Evolutionary conservation across 2,329 filamentous ascomycete genomes (phyloP), one percentile per base, ranked within the genome.

Genomic region (Alternaria postmessia): DNA sequence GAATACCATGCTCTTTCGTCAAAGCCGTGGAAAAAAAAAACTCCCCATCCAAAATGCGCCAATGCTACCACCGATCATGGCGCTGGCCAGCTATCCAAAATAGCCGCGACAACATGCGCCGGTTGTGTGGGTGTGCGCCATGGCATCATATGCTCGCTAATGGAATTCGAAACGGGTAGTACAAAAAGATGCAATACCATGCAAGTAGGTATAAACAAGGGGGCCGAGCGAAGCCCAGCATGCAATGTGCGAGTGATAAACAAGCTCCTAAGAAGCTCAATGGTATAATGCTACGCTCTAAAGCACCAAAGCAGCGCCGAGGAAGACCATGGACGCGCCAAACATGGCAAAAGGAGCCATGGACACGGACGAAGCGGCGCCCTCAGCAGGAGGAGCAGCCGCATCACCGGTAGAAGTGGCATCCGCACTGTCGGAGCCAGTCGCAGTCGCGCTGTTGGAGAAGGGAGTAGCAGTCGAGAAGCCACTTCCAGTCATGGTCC

Each of bases 311-410:
- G 62, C 62, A 43, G 62, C 59, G 24, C 61, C 66, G 8, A 68
- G 32, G 44, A 65, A 42, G 5, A 53, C 34, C 52, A 64, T 28
- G 11, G 55, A 36, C 20, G 54, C 54, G 24, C 54, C 59, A 26
- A 65, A 42, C 14, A 62, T 36, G 9, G 54, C 47, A 16, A 61
- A 59, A 8, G 43, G 54, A n/a, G 57, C 36, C 11, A 56, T 41
- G 20, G 28, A 46, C 14, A 48, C 32, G n/a, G 58, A 51, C 5
- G 42, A 48, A 9, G 62, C 39, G 7, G 54, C 59, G 12, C 64
- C 61, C 12, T 54, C 46, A 4, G 65, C 67, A 30, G 65, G 65
- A 34, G 67, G 67, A 16, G 67, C 67, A 7, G 44, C 53, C 16
- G 59, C 62, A 4, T 34, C 36, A 14, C 51, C 47, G 11, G 59